Base-by-base conservation (phyloP, 75 land plant species). In the Adiantum capillusveneris region DNA sequence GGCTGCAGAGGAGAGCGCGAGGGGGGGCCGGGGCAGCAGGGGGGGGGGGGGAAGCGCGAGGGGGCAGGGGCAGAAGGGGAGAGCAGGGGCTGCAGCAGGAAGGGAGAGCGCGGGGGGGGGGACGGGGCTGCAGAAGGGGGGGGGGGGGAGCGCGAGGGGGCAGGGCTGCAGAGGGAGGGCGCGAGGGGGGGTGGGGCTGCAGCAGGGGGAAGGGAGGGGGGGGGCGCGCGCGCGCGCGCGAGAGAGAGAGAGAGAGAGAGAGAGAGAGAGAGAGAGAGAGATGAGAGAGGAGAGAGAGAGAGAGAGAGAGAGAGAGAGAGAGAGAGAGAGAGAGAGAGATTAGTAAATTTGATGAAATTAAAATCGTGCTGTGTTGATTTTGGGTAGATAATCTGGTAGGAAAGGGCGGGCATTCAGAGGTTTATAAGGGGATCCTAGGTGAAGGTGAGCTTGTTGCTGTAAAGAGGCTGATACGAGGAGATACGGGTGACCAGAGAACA, bases 351-450 rank as follows among this genome's bases (percentile, higher is more conserved):
- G 37, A 34, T 5, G 9, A 34, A 3, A 34, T n/a, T n/a, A n/a
- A n/a, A n/a, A n/a, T n/a, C n/a, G n/a, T n/a, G n/a, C n/a, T n/a
- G n/a, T n/a, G n/a, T n/a, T n/a, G n/a, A n/a, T n/a, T n/a, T n/a
- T n/a, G n/a, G n/a, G 9, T 27, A 53, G 55, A 26, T 53, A 89
- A 78, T 30, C 26, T 92, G 37, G 69, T 92, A 11, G 98, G 98
- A 22, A 88, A 85, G 62, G 98, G 98, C 3, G 98, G 98, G 6
- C 82, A 81, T 57, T 85, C 90, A 43, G 80, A 85, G 46, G 95
- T 93, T 2, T 93, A 81, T 74, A 85, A 60, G 60, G 98, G 98
- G n/a, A 25, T 41, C 16, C 71, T 88, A 21, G 52, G 69, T 2
- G 63, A 81, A 45, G 98, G 95, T 1, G 73, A 75, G 60, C 49